A percentile compares a stretch with the other conserved stretches of the same genome.
Conservation (phyloP, 306 rosid species). For the Vachellia collinsii region DNA sequence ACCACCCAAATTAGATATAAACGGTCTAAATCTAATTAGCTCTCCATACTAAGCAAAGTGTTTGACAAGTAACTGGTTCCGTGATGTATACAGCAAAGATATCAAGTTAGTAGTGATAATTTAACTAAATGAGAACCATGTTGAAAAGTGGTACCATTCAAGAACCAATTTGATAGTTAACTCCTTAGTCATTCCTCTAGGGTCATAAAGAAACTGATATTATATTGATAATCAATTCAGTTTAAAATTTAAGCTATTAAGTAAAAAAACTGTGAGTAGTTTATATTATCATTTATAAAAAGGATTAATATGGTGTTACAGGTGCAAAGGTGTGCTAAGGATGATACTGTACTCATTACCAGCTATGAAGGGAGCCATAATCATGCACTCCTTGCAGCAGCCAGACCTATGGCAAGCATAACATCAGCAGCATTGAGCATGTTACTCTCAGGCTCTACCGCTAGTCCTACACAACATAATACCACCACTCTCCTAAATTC, state of each 20-base stretch:
- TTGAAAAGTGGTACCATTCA: too few species aligned
- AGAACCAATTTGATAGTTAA: too few species aligned
- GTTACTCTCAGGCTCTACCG: slow-evolving; percentile 51
- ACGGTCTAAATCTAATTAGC: too few species aligned
- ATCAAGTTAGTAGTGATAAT: neutral
- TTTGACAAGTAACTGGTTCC: too few species aligned
- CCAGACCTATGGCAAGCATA: slow-evolving; percentile 41
- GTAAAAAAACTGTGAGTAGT: neutral
- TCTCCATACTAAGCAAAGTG: too few species aligned
- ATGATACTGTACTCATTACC: slow-evolving; percentile 39
- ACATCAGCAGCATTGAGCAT: slow-evolving; percentile 54
- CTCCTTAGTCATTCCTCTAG: too few species aligned
- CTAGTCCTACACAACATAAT: slow-evolving; percentile 20
- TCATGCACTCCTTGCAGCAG: slow-evolving; percentile 47
- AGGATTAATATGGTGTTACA: slow-evolving; percentile 20
- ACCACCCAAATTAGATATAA: too few species aligned
- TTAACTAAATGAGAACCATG: too few species aligned
- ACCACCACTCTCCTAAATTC: neutral
- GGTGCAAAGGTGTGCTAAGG: slow-evolving; percentile 52
- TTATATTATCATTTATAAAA: neutral
- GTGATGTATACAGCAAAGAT: too few species aligned
- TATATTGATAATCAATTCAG: neutral
- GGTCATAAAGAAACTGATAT: neutral
- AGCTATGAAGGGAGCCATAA: slow-evolving; percentile 51
- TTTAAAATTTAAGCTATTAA: neutral